A percentile compares a stretch with the other conserved stretches of the same genome.
Conservation (phyloP, 148 eudicot species). For the Pouteria glomerata region DNA sequence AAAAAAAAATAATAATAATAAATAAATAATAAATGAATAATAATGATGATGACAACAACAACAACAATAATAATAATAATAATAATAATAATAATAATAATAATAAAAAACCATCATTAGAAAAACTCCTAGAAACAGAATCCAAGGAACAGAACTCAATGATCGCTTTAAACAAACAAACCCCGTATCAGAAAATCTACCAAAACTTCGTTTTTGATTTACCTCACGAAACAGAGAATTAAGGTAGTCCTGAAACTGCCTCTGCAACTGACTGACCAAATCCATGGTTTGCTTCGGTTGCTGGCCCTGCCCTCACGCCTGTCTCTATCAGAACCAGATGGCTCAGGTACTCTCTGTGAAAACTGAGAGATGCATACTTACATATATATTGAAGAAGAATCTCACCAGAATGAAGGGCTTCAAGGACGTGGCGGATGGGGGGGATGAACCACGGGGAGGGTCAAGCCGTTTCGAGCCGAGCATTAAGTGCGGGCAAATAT, state of each 20-base stretch:
- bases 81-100: too few species aligned
- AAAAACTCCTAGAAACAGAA: background rate
- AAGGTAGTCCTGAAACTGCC: conserved; percentile 32
- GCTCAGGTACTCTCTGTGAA: background rate
- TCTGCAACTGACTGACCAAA: conserved; percentile 26
- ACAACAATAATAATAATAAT: too few species aligned
- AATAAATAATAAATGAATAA: too few species aligned
- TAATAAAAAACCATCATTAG: background rate
- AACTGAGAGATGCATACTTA: too few species aligned
- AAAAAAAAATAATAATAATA: too few species aligned
- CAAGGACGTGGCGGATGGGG: too few species aligned
- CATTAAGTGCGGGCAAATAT: too few species aligned
- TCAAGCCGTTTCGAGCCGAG: too few species aligned
- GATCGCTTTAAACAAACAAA: background rate
- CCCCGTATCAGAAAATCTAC: background rate
- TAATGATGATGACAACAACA: too few species aligned
- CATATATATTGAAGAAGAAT: too few species aligned
- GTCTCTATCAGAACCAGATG: background rate
- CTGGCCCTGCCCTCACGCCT: background rate
- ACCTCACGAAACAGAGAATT: conserved; percentile 35
- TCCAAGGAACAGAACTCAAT: background rate
- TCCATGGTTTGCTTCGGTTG: conserved; percentile 45
- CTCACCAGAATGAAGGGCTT: too few species aligned
- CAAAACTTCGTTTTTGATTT: background rate
- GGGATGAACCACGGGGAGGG: too few species aligned